These are phyloP conservation scores for Scedosporium aurantiacum DNA, from an alignment of 2,329 filamentous ascomycete species.

Conservation along the genomic window DNA sequence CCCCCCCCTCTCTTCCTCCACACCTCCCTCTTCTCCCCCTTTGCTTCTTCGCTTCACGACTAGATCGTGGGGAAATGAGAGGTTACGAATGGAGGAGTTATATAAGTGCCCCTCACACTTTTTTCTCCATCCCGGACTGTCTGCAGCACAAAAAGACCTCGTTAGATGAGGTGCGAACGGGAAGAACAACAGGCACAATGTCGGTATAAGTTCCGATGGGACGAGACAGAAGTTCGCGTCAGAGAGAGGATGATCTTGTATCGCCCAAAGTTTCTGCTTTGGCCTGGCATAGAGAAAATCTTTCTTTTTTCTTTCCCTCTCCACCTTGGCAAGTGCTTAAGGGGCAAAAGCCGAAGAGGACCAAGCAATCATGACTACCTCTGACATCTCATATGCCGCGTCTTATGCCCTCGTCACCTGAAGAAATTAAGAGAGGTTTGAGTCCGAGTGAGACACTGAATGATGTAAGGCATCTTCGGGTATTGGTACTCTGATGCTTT, in stretches of 20 bases:
- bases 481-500: background rate
- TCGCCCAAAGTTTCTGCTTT: background rate
- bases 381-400: too few relatives aligned
- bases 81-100: background rate
- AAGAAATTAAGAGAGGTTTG: background rate
- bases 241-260: background rate
- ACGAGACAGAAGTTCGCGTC: background rate
- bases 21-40: background rate
- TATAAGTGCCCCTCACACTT: background rate
- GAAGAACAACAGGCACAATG: background rate
- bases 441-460: background rate
- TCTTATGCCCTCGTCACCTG: background rate
- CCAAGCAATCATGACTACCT: too few relatives aligned
- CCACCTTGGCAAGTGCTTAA: background rate
- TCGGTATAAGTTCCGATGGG: background rate
- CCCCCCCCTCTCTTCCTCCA: too few relatives aligned
- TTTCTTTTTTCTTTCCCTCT: background rate
- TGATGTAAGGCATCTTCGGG: background rate
- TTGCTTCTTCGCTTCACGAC: background rate
- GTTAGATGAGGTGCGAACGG: background rate
- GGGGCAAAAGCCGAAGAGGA: too few relatives aligned
- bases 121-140: background rate
- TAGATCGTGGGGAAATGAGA: background rate
- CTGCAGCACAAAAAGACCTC: background rate
- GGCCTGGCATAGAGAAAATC: background rate